Evolutionary conservation across 2,329 filamentous ascomycete species (phyloP), one percentile per base, ranked within the genome.

Genomic region (Aspergillus neotritici): DNA sequence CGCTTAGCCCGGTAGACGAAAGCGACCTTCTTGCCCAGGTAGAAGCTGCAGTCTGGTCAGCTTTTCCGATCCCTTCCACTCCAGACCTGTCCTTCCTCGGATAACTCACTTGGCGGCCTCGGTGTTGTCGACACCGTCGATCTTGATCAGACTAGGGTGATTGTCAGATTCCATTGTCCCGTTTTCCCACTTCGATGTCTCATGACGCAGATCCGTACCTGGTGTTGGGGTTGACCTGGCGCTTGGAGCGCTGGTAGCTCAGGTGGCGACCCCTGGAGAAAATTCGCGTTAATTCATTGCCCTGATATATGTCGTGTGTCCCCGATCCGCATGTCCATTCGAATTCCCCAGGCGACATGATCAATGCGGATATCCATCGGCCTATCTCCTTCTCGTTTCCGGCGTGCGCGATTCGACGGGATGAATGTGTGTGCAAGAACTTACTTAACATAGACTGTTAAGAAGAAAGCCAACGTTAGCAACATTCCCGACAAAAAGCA

Each of bases 21-120:
- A 72, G 93, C 93, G 72, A 97, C 83, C 79, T 90, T 90, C 86
- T 98, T 98, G 77, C 93, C 93, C 60, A 88, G 79, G 80, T 98
- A 98, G 86, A 96, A 96, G 77, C 71, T 75, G 53, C 47, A 38
- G 44, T 12, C 41, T 43, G 41, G 46, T 50, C 50, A 60, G 57
- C 46, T 46, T 46, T 46, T 36, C 28, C 37, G 13, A 41, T 40
- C 39, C 12, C 16, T 37, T 37, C 31, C 7, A 8, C 7, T 38
- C 37, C 34, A 16, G n/a, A 15, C n/a, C 31, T 28, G n/a, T 25
- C 21, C n/a, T 15, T 16, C 40, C 34, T 31, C 34, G 16, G 37
- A 32, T 28, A 36, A 59, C 58, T 59, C 84, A 90, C 83, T 84
- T 87, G 74, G 93, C 91, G 70, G 84, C 87, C 66, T 87, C 79